Conservation (phyloP, 148 eudicot genomes). For the Vaccinium myrtillus region DNA sequence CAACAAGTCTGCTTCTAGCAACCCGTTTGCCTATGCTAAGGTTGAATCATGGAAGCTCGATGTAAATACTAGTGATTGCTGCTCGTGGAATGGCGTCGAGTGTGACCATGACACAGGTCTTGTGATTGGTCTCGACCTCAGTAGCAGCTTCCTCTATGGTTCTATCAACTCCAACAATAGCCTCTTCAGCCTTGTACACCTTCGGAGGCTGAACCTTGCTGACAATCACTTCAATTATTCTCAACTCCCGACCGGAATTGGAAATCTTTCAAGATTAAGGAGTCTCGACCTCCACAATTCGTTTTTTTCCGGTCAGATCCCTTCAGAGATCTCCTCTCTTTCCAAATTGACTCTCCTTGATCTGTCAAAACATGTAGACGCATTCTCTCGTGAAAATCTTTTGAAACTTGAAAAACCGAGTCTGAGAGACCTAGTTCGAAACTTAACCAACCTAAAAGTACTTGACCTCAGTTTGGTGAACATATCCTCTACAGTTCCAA, state of each 20-base stretch:
- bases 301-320: background rate
- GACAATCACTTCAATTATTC: too few species aligned
- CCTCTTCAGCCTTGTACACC: too few species aligned
- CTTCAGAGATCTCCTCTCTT: background rate
- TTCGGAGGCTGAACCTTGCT: too few species aligned
- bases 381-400: too few species aligned
- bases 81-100: conserved; percentile 8
- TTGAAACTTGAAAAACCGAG: conserved; percentile 24
- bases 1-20: background rate
- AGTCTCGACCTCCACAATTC: background rate
- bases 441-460: conserved; percentile 19
- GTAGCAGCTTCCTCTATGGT: background rate
- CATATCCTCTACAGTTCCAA: conserved; percentile 27
- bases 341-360: background rate
- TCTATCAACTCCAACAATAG: too few species aligned
- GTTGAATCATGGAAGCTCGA: conserved; percentile 12
- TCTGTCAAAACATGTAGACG: background rate
- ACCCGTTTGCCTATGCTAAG: conserved; percentile 6
- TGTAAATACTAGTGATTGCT: conserved; percentile 22
- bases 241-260: too few species aligned
- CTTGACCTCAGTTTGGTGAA: conserved; percentile 21
- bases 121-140: background rate
- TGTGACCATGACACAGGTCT: background rate
- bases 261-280: too few species aligned
- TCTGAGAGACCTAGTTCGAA: conserved; percentile 15